Base-by-base conservation (phyloP, 768 basidiomycete species). In the Lactarius evosmus region DNA sequence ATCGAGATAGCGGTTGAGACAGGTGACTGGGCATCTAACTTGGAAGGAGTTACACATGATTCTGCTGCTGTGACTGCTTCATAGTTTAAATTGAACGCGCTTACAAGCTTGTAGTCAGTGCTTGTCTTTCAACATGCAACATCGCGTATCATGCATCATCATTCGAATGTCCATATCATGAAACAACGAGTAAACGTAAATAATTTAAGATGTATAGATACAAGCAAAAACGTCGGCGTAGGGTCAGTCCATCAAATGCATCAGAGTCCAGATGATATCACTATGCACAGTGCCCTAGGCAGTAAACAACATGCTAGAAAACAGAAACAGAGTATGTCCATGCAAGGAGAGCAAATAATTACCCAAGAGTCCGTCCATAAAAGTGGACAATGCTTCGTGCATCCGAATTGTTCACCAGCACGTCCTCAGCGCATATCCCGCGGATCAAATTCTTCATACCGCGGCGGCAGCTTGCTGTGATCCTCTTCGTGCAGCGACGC, bases 371-470 rank as follows among this genome's bases (percentile, higher is more conserved):
- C 29, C 30, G 14, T n/a, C 41, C 19, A 29, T 3, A 27, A 41
- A 53, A 6, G 25, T 25, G 38, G 19, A 6, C 49, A 33, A 25
- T 27, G 16, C 12, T 55, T 34, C 32, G 32, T 11, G 27, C 19
- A 12, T 46, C 9, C 9, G 9, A 32, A 17, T 27, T 38, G 36
- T 14, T 30, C 29, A 36, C 44, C 7, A 0, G n/a, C 22, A 55
- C 17, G 17, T 27, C n/a, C 36, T 66, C 40, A 63, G 1, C 40
- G 38, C 30, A 11, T 34, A 8, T 52, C 27, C 51, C 60, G 38
- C 17, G 44, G 56, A 55, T 50, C 41, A 4, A 30, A 16, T 11
- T 56, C 65, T 22, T 55, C 54, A 30, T 56, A 56, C 44, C 25
- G 55, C 49, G 46, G 34, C 5, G 6, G 25, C 38, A 12, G 0